These are phyloP conservation scores for Phanerodontia chrysosporium DNA, from an alignment of 768 basidiomycete species.

Conservation along the genomic window DNA sequence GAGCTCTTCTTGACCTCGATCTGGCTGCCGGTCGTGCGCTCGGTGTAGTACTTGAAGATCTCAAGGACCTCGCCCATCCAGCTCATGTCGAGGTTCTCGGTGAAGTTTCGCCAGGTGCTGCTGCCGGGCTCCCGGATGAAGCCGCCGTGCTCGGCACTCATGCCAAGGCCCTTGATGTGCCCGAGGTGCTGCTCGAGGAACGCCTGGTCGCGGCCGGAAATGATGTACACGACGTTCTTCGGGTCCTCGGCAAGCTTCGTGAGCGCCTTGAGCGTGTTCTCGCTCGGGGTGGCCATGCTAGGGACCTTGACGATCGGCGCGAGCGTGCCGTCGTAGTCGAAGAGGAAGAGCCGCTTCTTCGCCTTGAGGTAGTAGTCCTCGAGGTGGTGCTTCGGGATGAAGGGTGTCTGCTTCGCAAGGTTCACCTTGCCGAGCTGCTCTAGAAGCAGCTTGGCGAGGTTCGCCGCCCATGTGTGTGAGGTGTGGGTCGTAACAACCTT, in stretches of 20 bases:
- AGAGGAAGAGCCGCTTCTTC: constrained; percentile 83
- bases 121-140: constrained; percentile 77
- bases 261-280: constrained; percentile 70
- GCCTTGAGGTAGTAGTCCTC: constrained; percentile 60
- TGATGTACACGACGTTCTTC: constrained; percentile 91
- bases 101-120: constrained; percentile 79
- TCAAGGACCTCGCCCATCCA: constrained; percentile 97
- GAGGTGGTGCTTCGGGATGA: constrained; percentile 62
- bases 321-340: constrained; percentile 97
- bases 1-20: constrained; percentile 97
- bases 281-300: constrained; percentile 78
- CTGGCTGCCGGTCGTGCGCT: constrained; percentile 93
- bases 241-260: constrained; percentile 72
- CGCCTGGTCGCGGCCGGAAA: constrained; percentile 89
- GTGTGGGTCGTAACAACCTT: constrained; percentile 90
- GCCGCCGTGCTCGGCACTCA: constrained; percentile 94
- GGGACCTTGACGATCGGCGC: constrained; percentile 96
- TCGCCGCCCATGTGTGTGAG: constrained; percentile 90
- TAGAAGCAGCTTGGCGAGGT: constrained; percentile 84
- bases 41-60: constrained; percentile 95
- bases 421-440: constrained; percentile 76
- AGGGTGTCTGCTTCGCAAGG: constrained; percentile 80
- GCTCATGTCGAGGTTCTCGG: constrained; percentile 90
- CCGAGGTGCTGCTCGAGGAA: constrained; percentile 94
- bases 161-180: constrained; percentile 74